Base-by-base conservation (phyloP, 2,329 filamentous ascomycete genomes). In the Arthrobotrys conoides region DNA sequence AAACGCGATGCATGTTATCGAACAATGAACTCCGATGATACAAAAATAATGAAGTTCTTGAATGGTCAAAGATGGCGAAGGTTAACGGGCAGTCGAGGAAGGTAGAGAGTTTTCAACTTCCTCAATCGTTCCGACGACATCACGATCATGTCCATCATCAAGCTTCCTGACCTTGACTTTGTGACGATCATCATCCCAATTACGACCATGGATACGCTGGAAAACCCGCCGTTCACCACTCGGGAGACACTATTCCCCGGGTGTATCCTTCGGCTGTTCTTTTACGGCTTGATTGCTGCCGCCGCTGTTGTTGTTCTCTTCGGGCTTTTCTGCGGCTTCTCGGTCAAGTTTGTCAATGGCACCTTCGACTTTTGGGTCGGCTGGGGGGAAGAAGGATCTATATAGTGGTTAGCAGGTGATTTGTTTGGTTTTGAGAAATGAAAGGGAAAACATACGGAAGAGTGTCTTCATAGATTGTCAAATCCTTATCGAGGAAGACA, bases 401-500 rank as follows among this genome's bases (percentile, higher is more conserved):
- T 22, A 27, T 41, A 14, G 6, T 9, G 1, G 41, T 30, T 53
- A 48, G 22, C 14, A 5, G 10, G 36, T 22, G 8, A 55, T 30
- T 30, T n/a, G 27, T 30, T 4, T 68, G 33, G 65, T 20, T 9
- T 22, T 16, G 55, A 49, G 27, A 48, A 5, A 12, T 27, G 27
- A 24, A 6, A 22, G 44, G 20, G 49, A 49, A 20, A 71, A 89
- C 92, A 87, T 85, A 97, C 94, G 94, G 92, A 10, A 97, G 84
- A 41, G 87, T 85, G 24, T 88, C 81, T 65, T 90, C 87, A 83
- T 98, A 98, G 0, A 92, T 91, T 46, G 86, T 84, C 76, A 92
- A 89, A 82, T 98, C 94, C 85, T 94, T 94, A 67, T 86, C 84
- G 83, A 92, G 87, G 84, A 97, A 97, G 16, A 91, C 92, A 82